Base-by-base conservation (phyloP, 768 basidiomycete species). In the Porpolomopsis calyptriformis region DNA sequence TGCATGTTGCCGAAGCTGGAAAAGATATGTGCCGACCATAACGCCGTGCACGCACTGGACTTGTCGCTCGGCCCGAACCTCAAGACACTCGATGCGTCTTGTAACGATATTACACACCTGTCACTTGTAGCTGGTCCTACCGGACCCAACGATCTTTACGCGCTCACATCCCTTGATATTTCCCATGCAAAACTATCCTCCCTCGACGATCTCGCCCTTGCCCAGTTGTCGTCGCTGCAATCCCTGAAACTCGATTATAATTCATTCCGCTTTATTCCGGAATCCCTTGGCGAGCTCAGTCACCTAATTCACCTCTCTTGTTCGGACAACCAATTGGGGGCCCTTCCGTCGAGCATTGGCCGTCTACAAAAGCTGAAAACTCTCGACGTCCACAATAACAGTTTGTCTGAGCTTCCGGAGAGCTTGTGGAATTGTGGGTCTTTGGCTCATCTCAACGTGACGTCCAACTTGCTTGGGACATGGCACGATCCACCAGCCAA, bases 361-460 rank as follows among this genome's bases (percentile, higher is more conserved):
- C 68, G 69, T 7, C 69, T 98, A 37, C 77, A 78, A 63, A 79
- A 77, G 35, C 73, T 98, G 8, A 76, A 82, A 52, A 67, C 64
- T 1, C 71, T 99, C 34, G 89, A 96, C 53, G 84, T 84, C 2
- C 93, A 97, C 58, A 92, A 88, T 59, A 99, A 98, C 67, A 84
- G 82, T 53, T 68, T 98, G 38, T 76, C 71, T 4, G 78, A 81
- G 53, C 65, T 98, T 0, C 89, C 93, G 0, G 64, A 65, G 16
- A 68, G 76, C 26, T 60, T 99, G 1, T 99, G 96, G 96, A 74
- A 80, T 31, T 97, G 93, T 61, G 69, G 77, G 0, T 76, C 73
- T 4, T 68, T 99, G 45, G 59, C 62, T 35, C 69, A 72, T 34
- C 74, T 98, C 57, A 98, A 98, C 57, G 76, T 83, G 33, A 91